Evolutionary conservation across 2,329 filamentous ascomycete species (phyloP), one percentile per base, ranked within the genome.

Genomic region (Paracamarosporium sp.): DNA sequence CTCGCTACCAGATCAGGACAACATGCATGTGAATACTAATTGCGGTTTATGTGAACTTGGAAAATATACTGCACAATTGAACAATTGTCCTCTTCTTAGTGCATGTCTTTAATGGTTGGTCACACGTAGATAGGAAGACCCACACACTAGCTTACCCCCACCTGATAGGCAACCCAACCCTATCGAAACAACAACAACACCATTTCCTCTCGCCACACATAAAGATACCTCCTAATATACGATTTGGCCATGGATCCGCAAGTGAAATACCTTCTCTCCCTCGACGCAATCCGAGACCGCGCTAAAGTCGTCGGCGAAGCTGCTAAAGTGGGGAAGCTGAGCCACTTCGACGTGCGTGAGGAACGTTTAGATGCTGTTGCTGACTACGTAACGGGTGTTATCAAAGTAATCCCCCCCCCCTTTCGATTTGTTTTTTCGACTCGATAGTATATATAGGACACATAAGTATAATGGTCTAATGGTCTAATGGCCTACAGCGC

Each of bases 271-370:
- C 64, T 70, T 3, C 64, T 71, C 27, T 72, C 69, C 0, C 63
- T 72, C 24, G 48, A 53, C n/a, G 63, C 69, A 8, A 59, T 71
- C 9, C 65, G 69, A 27, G 69, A 72, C n/a, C 67, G 69, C n/a
- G 62, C 69, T 20, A 66, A 60, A 50, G 30, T 67, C 15, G 69
- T 71, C 1, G 68, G 67, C 11, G 57, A 70, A 41, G 69, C 68
- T 5, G 69, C 69, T 1, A 51, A 62, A 25, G 64, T 60, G 3
- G 65, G 67, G 13, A 65, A 90, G 61, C 83, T 96, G 59, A 86
- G 85, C 60, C 92, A 97, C 73, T 97, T 97, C 69, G 88, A 92
- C 63, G 91, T 96, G 41, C 92, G 97, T 74, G 86, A 93, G 81
- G 78, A 79, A 74, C 93, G 92, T 75, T 91, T 96, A 74, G 77